Base-by-base conservation (phyloP, 805 yeast genomes). In the Groenewaldozyma tartarivorans region DNA sequence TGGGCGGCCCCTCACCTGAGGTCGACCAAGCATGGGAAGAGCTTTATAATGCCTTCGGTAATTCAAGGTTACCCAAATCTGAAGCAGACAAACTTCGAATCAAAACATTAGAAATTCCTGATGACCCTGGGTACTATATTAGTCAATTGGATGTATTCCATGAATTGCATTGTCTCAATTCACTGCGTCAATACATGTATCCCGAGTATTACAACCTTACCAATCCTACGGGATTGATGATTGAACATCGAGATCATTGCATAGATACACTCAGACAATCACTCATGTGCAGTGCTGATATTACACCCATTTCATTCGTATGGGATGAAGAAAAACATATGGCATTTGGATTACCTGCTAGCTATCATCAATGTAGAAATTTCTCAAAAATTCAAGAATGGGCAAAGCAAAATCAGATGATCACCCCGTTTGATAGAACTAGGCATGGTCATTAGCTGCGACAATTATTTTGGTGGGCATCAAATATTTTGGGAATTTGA, bases 151-250 rank as follows among this genome's bases (percentile, higher is more conserved):
- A 38, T 15, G 41, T 31, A 4, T 38, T 38, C 35, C 41, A 38
- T 21, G 35, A 38, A 20, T 20, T 38, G 38, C 41, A 38, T 30
- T 38, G 41, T 20, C 18, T 38, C 36, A 38, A 38, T 18, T 17
- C 32, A 29, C 20, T 38, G 39, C 6, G 41, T 18, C 16, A 27
- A 21, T 19, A 18, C 26, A 9, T 38, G 9, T 38, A 29, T 20
- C 35, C 35, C 16, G 41, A 38, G 17, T 30, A 38, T 20, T 38
- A 38, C 20, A 20, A 38, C 19, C n/a, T 38, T 26, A 20, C 39
- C 13, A 27, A 36, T 11, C 24, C 16, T 16, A 30, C 39, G n/a
- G 16, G 34, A 11, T 16, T 13, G 15, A 19, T 21, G n/a, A 15
- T 36, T 13, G 39, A 36, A 5, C 29, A 35, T 15, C 6, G 29